Evolutionary conservation across 495 filamentous ascomycete genomes (phyloP).

Genomic region (Aspergillus steynii): DNA sequence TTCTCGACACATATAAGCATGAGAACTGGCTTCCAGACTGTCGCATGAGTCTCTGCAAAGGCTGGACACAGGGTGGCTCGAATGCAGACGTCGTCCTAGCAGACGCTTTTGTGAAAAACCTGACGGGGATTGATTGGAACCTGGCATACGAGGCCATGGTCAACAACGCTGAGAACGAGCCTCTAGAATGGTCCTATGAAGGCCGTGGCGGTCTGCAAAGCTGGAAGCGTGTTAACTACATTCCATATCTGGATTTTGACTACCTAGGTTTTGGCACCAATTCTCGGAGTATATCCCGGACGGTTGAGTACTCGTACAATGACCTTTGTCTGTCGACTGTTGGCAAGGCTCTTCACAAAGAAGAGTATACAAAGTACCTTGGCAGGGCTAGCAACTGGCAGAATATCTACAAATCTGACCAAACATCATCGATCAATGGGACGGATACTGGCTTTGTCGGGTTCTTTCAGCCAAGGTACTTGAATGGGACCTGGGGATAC

Average conservation of each 20-base stretch:
- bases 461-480: slow-evolving; percentile 66
- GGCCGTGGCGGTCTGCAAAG: slow-evolving; percentile 72
- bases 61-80: slow-evolving; percentile 70
- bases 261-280: slow-evolving; percentile 71
- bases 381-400: slow-evolving; percentile 49
- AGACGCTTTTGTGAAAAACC: slow-evolving; percentile 73
- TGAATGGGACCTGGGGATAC: slow-evolving; percentile 58
- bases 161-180: slow-evolving; percentile 66
- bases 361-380: slow-evolving; percentile 1
- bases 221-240: slow-evolving; percentile 68
- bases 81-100: slow-evolving; percentile 76
- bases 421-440: slow-evolving; percentile 46
- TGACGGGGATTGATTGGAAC: slow-evolving; percentile 67
- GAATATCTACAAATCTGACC: slow-evolving; percentile 64
- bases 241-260: slow-evolving; percentile 71
- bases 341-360: slow-evolving; percentile 34
- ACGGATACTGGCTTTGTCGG: slow-evolving; percentile 56
- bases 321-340: slow-evolving; percentile 64
- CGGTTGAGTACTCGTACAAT: slow-evolving; percentile 73
- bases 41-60: slow-evolving; percentile 71
- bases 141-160: slow-evolving; percentile 69
- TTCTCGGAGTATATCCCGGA: slow-evolving; percentile 67
- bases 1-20: slow-evolving; percentile 72
- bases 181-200: slow-evolving; percentile 69
- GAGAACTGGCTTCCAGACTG: slow-evolving; percentile 71